phyloP scores from a whole-genome alignment of 2,329 filamentous ascomycete genomes.

The Microsporum audouinii region DNA sequence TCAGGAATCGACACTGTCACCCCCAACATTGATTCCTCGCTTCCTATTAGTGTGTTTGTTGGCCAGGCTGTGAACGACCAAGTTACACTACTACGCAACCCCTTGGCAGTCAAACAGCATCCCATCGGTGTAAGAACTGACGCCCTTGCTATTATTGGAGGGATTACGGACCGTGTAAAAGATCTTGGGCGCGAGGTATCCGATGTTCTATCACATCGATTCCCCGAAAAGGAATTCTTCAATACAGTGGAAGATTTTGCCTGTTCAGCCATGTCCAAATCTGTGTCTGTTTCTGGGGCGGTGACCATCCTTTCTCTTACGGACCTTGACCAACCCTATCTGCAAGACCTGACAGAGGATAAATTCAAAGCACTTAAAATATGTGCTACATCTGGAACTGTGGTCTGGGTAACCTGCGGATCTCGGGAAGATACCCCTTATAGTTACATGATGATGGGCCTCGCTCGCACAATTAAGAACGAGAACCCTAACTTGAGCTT shows the following conservation, averaged over 20 bases:
- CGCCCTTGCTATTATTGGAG: neutral
- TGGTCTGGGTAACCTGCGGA: neutral
- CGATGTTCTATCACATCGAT: neutral
- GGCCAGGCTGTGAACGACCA: conserved; percentile 1
- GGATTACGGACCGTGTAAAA: neutral
- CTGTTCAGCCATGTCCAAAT: neutral
- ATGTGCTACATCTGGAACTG: neutral
- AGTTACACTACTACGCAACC: neutral
- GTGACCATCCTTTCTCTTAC: neutral
- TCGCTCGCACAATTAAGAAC: conserved; percentile 1
- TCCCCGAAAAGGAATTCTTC: neutral
- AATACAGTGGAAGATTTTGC: neutral
- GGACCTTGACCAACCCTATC: neutral
- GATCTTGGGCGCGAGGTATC: neutral
- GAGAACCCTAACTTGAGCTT: conserved; percentile 5
- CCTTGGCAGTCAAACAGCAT: neutral
- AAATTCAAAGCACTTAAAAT: neutral
- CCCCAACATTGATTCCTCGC: neutral
- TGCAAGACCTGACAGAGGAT: neutral
- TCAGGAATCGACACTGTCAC: conserved; percentile 10
- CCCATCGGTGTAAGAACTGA: neutral
- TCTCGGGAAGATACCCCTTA: neutral
- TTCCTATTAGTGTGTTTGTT: neutral
- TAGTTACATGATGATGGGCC: conserved; percentile 6
- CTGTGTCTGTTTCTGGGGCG: neutral